Evolutionary conservation across 2,329 filamentous ascomycete genomes (phyloP), one percentile per base, ranked within the genome.

Genomic region (Pseudopyrenochaeta lycopersici): DNA sequence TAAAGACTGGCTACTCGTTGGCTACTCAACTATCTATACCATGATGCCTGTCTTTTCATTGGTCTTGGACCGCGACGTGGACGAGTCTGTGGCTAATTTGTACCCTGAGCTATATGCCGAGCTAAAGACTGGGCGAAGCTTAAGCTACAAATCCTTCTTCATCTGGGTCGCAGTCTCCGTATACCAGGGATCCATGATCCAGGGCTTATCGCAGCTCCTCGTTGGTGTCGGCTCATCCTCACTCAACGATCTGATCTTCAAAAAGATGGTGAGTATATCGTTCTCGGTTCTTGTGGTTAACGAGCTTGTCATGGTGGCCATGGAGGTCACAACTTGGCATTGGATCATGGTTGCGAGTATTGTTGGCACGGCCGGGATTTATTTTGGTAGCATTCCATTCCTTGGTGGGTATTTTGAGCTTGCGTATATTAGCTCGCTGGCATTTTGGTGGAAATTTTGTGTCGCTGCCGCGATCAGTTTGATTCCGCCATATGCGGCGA

Each of bases 81-180:
- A 98, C 70, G 94, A 98, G 77, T 87, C 90, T 46, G 84, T 99
- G 4, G 93, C 95, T 17, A 97, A 95, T 64, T 83, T 99, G 4
- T 99, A 99, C 73, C 96, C 95, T 0, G 95, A 99, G 70, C 85
- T 99, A 2, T 99, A 99, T 83, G 96, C 96, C 72, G 96, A 99
- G 74, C 83, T 99, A n/a, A 97, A 94, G 0, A 86, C 87, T 0
- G 94, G 94, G 9, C 88, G 90, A 12, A 92, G 90, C 4, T 84
- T 99, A 15, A 93, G 89, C 46, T 98, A 98, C 77, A 88, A 90
- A 49, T 97, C 92, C 10, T 99, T 99, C 79, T 97, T 97, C 79
- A 88, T 94, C 58, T 99, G 96, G 96, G 92, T 98, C 5, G 83
- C 92, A 14, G 92, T 99, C 10, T 96, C 91, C 32, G 87, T 99